These are phyloP conservation scores for Beauveria pseudobassiana DNA, from an alignment of 2,329 filamentous ascomycete species.

Conservation along the genomic window DNA sequence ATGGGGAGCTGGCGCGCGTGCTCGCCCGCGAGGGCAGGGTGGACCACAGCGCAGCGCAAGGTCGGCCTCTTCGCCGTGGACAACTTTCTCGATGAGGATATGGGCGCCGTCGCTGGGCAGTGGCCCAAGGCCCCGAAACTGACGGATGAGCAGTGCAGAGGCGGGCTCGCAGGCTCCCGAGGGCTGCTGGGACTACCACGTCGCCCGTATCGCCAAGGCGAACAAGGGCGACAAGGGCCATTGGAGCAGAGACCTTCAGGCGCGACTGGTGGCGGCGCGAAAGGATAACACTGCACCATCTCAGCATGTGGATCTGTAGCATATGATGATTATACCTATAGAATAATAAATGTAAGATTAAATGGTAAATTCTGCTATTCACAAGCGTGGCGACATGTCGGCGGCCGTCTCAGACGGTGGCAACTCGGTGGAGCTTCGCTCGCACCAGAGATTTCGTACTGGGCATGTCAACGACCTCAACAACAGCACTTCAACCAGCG, in stretches of 20 bases:
- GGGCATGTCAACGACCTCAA: background rate
- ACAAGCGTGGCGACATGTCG: background rate
- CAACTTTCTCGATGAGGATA: slow-evolving; percentile 58
- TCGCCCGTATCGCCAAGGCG: slow-evolving; percentile 31
- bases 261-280: slow-evolving; percentile 26
- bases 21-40: slow-evolving; percentile 39
- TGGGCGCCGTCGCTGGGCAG: slow-evolving; percentile 50
- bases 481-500: background rate
- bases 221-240: slow-evolving; percentile 30
- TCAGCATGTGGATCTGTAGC: slow-evolving; percentile 27
- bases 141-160: slow-evolving; percentile 29
- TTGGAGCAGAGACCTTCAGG: slow-evolving; percentile 39
- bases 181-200: slow-evolving; percentile 53
- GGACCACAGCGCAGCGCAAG: slow-evolving; percentile 44
- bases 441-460: slow-evolving; percentile 4
- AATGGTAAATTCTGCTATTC: background rate
- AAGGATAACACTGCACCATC: slow-evolving; percentile 20
- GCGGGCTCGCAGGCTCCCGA: slow-evolving; percentile 30
- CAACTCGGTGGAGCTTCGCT: slow-evolving; percentile 4
- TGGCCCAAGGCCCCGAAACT: slow-evolving; percentile 40
- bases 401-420: background rate
- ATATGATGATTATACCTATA: background rate
- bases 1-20: slow-evolving; percentile 48
- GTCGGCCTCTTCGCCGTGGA: slow-evolving; percentile 54
- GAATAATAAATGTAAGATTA: background rate